phyloP scores from a whole-genome alignment of 148 eudicot genomes.

The Oxyria digyna region DNA sequence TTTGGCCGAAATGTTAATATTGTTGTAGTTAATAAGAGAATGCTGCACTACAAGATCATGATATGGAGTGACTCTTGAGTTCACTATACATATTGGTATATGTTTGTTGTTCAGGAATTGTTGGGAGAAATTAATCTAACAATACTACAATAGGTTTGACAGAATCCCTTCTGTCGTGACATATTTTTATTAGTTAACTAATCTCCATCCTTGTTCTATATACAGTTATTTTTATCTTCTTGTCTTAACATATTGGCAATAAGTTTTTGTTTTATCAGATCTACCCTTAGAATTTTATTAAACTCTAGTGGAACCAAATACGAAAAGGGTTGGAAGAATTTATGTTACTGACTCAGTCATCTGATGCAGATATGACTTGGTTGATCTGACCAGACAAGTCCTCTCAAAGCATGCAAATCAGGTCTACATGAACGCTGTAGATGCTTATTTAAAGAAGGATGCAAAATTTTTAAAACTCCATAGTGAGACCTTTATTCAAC shows the following conservation, averaged over 20 bases:
- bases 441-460: conserved; percentile 53
- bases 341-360: neutral
- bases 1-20: neutral
- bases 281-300: neutral
- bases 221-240: too few relatives aligned
- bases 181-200: neutral
- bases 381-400: conserved; percentile 88
- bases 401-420: conserved; percentile 87
- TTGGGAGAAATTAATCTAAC: too few relatives aligned
- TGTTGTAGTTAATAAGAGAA: neutral
- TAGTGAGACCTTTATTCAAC: conserved; percentile 44
- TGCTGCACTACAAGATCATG: neutral
- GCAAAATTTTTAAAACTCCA: conserved; percentile 29
- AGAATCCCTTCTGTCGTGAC: neutral
- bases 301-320: neutral
- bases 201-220: too few relatives aligned
- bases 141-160: neutral
- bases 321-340: neutral
- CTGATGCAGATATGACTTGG: conserved; percentile 80
- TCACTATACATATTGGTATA: neutral
- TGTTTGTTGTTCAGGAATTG: neutral
- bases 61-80: neutral
- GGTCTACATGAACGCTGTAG: conserved; percentile 61
- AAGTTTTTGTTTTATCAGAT: neutral
- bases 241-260: neutral